Base-by-base conservation (phyloP, 306 rosid genomes). In the Calophaca sinica region DNA sequence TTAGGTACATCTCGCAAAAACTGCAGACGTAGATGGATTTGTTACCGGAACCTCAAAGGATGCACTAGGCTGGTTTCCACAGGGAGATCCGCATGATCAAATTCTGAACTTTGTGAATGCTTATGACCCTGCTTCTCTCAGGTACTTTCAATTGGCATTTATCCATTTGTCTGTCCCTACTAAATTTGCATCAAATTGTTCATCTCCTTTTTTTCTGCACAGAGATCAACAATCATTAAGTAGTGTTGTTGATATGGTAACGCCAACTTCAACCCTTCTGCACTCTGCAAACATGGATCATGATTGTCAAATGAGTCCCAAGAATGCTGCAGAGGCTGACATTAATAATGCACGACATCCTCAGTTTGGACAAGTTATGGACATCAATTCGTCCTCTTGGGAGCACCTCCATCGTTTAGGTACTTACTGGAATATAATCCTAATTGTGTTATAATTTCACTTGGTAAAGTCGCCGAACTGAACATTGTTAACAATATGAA, bases 71-170 rank as follows among this genome's bases (percentile, higher is more conserved):
- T 87, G 91, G 88, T 57, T 77, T 72, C 77, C 82, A 5, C 81
- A 29, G 31, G 79, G 62, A 72, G 87, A 88, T 53, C 84, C 80
- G 55, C 79, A 76, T 53, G 65, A 64, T 65, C 85, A 70, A 60
- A 78, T 76, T 35, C 73, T 79, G 49, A 84, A 78, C 85, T 83
- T 87, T 39, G 75, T n/a, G 13, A 71, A 79, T 76, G 82, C 78
- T 46, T 84, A 74, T 61, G 82, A 77, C 13, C 63, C 74, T 82
- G 74, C 84, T 67, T 78, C 77, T 46, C 59, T 70, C 31, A 80
- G 92, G 90, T 90, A 68, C 36, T 12, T 33, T 44, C 6, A 14
- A 3, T 62, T 62, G 53, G 12, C 33, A 66, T 50, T 55, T 49
- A 29, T 29, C 64, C 36, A 42, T 55, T 62, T 57, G 51, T 66